phyloP scores from a whole-genome alignment of 2,329 filamentous ascomycete species.

The Coleophoma crateriformis region DNA sequence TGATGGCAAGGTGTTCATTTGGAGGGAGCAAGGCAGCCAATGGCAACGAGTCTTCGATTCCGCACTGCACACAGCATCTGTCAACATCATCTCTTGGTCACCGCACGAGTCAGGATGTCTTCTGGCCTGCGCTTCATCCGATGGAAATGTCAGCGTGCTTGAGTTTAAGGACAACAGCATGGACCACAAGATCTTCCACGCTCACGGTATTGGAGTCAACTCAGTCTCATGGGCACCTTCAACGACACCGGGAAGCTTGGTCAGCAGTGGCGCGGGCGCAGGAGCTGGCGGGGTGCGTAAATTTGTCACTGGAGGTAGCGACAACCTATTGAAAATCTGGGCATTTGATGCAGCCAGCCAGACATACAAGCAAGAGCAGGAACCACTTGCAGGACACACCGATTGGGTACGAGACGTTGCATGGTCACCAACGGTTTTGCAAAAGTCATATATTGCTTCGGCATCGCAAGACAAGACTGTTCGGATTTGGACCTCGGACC shows the following conservation, averaged over 20 bases:
- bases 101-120: slow-evolving; percentile 93
- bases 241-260: slow-evolving; percentile 75
- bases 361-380: slow-evolving; percentile 55
- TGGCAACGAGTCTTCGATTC: slow-evolving; percentile 93
- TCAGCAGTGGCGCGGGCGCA: slow-evolving; percentile 59
- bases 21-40: slow-evolving; percentile 73
- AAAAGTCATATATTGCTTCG: slow-evolving; percentile 94
- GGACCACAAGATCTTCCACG: slow-evolving; percentile 83
- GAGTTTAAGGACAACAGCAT: slow-evolving; percentile 97
- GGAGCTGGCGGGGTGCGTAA: slow-evolving; percentile 62
- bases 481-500: slow-evolving; percentile 87
- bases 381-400: slow-evolving; percentile 71
- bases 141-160: slow-evolving; percentile 88
- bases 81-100: slow-evolving; percentile 97
- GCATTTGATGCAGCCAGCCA: slow-evolving; percentile 62
- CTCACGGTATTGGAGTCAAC: slow-evolving; percentile 92
- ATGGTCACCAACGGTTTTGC: slow-evolving; percentile 91
- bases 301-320: slow-evolving; percentile 92
- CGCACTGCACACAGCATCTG: slow-evolving; percentile 86
- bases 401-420: slow-evolving; percentile 98
- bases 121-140: slow-evolving; percentile 88
- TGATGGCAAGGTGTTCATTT: slow-evolving; percentile 97
- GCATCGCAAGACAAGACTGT: slow-evolving; percentile 97
- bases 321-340: slow-evolving; percentile 94
- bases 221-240: slow-evolving; percentile 93